Conservation (phyloP, 1,139 yeast genomes). For the Yamadazyma conglobata region DNA sequence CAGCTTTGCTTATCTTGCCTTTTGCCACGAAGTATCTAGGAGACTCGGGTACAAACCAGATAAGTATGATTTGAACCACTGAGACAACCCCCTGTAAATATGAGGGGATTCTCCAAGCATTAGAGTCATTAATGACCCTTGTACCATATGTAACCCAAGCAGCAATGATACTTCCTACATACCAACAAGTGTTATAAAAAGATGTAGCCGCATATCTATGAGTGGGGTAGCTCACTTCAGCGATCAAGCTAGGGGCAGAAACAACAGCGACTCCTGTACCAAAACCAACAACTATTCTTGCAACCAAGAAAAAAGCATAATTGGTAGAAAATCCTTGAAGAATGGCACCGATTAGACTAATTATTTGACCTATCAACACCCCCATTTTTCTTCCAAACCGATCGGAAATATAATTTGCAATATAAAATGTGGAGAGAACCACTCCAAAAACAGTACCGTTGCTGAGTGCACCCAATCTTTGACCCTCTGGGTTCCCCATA, state of each 20-base stretch:
- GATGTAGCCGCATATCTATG: conserved; percentile 46
- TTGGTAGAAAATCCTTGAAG: conserved; percentile 33
- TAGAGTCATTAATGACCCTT: conserved; percentile 13
- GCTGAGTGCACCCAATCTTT: conserved; percentile 41
- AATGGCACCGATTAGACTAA: conserved; percentile 34
- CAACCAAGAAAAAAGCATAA: conserved; percentile 7
- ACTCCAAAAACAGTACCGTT: conserved; percentile 15
- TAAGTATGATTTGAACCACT: conserved; percentile 19
- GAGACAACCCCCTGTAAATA: conserved; percentile 41
- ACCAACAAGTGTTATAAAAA: conserved; percentile 47
- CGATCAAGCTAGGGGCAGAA: conserved; percentile 38
- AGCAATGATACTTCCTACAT: conserved; percentile 52
- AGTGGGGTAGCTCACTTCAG: conserved; percentile 45
- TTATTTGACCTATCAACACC: conserved; percentile 23
- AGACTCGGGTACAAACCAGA: conserved; percentile 43
- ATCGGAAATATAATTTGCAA: conserved; percentile 25
- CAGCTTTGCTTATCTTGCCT: conserved; percentile 34
- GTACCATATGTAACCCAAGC: conserved; percentile 38
- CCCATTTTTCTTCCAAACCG: conserved; percentile 32
- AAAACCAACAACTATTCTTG: conserved; percentile 9
- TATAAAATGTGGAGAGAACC: conserved; percentile 7
- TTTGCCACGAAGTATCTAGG: conserved; percentile 41
- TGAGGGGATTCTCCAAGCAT: conserved; percentile 42
- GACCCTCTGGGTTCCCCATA: conserved; percentile 34
- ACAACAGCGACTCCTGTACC: conserved; percentile 35